A percentile compares a stretch with the other conserved stretches of the same genome.
Conservation (phyloP, 352 stramenopile species). For the Halophytophthora batemanensis region DNA sequence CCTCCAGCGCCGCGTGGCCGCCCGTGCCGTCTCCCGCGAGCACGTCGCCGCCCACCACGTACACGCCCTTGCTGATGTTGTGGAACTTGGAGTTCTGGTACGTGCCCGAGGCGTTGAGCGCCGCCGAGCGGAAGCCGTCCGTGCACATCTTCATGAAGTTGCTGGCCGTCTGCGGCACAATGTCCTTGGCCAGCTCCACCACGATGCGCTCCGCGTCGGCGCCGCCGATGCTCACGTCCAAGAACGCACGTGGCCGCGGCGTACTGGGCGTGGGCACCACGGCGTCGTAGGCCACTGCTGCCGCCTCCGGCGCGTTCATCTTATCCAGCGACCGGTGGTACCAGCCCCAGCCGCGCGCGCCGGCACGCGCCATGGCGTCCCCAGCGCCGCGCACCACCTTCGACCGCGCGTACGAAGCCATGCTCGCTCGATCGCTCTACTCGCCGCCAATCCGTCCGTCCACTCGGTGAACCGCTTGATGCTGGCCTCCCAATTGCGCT, state of each 20-base stretch:
- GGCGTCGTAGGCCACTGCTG: slow-evolving; percentile 58
- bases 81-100: slow-evolving; percentile 86
- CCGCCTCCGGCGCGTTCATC: slow-evolving; percentile 72
- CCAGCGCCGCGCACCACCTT: slow-evolving; percentile 55
- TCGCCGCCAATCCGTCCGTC: slow-evolving; percentile 4
- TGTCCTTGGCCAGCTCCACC: slow-evolving; percentile 80
- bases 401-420: slow-evolving; percentile 58
- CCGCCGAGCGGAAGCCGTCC: slow-evolving; percentile 56
- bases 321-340: slow-evolving; percentile 82
- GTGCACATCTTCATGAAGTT: slow-evolving; percentile 81
- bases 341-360: slow-evolving; percentile 76
- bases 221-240: slow-evolving; percentile 83
- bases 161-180: slow-evolving; percentile 66
- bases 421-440: slow-evolving; percentile 13
- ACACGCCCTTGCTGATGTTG: slow-evolving; percentile 82
- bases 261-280: slow-evolving; percentile 49
- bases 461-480: too few species aligned
- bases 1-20: slow-evolving; percentile 67
- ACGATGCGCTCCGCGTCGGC: slow-evolving; percentile 73
- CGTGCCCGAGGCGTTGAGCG: slow-evolving; percentile 52
- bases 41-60: slow-evolving; percentile 74
- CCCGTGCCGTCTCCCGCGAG: slow-evolving; percentile 71
- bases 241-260: slow-evolving; percentile 65
- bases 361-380: slow-evolving; percentile 51
- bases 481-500: too few species aligned